Conservation (phyloP, 331 rosid genomes). For the Dryas integrifolia region DNA sequence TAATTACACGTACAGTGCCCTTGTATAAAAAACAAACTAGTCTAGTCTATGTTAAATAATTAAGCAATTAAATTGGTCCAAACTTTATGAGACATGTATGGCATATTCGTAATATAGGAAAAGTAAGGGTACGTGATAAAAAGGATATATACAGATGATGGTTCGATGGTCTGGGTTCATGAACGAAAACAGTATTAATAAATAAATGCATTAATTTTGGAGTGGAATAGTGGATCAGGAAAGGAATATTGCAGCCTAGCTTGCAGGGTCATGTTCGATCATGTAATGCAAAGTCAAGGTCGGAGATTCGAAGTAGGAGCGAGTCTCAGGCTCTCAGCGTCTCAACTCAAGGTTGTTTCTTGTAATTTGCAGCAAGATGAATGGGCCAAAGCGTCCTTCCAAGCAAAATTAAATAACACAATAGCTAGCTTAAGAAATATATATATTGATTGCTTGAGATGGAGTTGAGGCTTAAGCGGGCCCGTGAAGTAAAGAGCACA, state of each 20-base stretch:
- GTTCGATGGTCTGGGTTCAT: constrained; percentile 4
- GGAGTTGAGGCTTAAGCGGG: background rate
- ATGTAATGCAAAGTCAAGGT: background rate
- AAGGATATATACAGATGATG: background rate
- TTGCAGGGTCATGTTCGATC: background rate
- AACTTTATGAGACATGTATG: background rate
- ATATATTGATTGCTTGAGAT: too few species aligned
- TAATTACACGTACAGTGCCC: too few species aligned
- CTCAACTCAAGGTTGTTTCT: background rate
- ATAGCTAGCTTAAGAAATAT: background rate
- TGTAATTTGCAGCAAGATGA: constrained; percentile 5
- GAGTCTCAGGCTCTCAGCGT: too few species aligned
- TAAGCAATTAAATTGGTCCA: background rate
- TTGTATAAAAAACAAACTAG: too few species aligned
- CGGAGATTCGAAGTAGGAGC: too few species aligned
- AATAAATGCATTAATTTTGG: background rate
- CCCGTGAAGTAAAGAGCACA: constrained; percentile 17
- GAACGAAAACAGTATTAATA: background rate
- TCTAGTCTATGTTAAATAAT: too few species aligned
- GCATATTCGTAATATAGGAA: constrained; percentile 5
- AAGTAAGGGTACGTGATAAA: background rate
- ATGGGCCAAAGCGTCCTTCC: constrained; percentile 27
- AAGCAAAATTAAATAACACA: too few species aligned
- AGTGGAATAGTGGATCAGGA: background rate
- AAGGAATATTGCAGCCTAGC: too few species aligned